phyloP scores from a whole-genome alignment of 1,284 basidiomycete genomes.

The Cutaneotrichosporon sp. region DNA sequence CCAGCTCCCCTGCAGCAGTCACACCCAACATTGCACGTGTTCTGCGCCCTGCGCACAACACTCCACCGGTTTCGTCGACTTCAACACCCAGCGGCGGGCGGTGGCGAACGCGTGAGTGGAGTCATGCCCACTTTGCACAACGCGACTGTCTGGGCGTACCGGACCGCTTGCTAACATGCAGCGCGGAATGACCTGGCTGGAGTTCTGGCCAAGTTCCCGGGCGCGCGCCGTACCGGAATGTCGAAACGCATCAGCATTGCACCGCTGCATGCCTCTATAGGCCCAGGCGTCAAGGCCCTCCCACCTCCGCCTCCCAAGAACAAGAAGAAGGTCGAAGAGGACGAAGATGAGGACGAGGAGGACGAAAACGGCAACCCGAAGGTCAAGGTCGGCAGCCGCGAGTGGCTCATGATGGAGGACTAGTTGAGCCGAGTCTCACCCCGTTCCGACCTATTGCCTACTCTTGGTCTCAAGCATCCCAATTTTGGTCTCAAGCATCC shows the following conservation, averaged over 20 bases:
- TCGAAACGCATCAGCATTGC: slow-evolving; percentile 43
- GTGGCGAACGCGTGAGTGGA: slow-evolving; percentile 12
- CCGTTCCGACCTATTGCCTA: neutral
- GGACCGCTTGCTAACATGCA: slow-evolving; percentile 19
- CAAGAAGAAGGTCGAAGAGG: slow-evolving; percentile 47
- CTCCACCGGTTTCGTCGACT: neutral
- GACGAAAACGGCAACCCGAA: slow-evolving; percentile 29
- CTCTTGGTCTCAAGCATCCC: neutral
- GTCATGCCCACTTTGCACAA: too few relatives aligned
- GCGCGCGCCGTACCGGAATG: slow-evolving; percentile 45
- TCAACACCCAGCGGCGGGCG: slow-evolving; percentile 5
- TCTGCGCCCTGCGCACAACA: neutral
- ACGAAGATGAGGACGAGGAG: slow-evolving; percentile 43
- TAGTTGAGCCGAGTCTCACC: too few relatives aligned
- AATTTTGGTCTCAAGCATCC: neutral
- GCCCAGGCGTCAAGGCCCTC: slow-evolving; percentile 45
- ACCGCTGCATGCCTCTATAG: slow-evolving; percentile 48
- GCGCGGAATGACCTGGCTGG: slow-evolving; percentile 47
- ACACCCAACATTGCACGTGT: neutral
- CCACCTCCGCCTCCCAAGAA: slow-evolving; percentile 50
- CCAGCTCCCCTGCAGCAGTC: neutral
- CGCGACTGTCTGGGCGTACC: too few relatives aligned
- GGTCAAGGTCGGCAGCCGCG: slow-evolving; percentile 36
- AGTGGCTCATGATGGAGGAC: slow-evolving; percentile 52
- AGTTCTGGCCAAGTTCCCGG: slow-evolving; percentile 47